These are phyloP conservation scores for Moesziomyces globuligerus DNA, from an alignment of 1,284 basidiomycete genomes.

Conservation along the genomic window DNA sequence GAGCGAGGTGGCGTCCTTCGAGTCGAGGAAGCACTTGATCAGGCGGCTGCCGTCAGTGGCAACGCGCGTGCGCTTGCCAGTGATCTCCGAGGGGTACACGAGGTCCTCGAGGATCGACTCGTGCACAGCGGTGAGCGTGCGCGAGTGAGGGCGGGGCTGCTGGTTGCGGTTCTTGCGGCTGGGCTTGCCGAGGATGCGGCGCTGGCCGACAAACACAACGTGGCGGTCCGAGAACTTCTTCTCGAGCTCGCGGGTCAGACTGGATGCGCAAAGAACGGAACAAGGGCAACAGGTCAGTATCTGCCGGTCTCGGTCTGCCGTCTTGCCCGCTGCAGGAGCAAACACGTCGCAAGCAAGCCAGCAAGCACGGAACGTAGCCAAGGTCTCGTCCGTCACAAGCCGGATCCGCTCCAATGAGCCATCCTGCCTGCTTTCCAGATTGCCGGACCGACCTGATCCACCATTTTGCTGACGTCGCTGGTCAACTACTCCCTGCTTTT, in stretches of 20 bases:
- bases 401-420: too few species aligned
- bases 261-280: too few species aligned
- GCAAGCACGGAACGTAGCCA: not conserved
- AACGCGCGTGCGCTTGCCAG: conserved; percentile 91
- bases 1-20: conserved; percentile 96
- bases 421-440: too few species aligned
- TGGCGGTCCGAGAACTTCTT: conserved; percentile 99
- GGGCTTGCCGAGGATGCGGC: conserved; percentile 97
- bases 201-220: conserved; percentile 98
- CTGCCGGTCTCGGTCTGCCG: too few species aligned
- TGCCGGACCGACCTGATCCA: too few species aligned
- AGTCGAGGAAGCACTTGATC: conserved; percentile 80
- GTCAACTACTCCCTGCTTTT: too few species aligned
- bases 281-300: conserved; percentile 14
- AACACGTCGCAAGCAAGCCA: not conserved
- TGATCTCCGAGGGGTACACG: conserved; percentile 98
- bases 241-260: conserved; percentile 97
- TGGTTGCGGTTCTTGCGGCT: conserved; percentile 89
- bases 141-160: conserved; percentile 96
- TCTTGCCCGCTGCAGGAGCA: conserved; percentile 1
- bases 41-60: conserved; percentile 66
- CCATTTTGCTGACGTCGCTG: too few species aligned
- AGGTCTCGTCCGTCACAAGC: not conserved
- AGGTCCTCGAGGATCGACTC: conserved; percentile 98
- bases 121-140: conserved; percentile 97